A percentile compares a stretch with the other conserved stretches of the same genome.
Conservation (phyloP, 1,284 basidiomycete species). For the Rhodotorula sp. region DNA sequence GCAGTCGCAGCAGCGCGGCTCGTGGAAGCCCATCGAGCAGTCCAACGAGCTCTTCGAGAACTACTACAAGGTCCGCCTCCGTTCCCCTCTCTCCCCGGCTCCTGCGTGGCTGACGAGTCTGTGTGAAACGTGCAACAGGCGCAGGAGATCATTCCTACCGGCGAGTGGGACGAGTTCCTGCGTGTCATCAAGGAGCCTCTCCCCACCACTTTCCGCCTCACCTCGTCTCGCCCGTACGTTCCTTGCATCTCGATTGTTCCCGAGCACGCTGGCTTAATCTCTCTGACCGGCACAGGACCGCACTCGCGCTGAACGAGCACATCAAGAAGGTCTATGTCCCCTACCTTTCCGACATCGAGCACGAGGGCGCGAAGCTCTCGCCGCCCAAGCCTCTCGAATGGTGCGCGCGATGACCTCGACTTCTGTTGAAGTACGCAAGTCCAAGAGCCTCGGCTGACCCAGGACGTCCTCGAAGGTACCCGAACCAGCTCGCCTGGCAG, state of each 20-base stretch:
- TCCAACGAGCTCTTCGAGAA: constrained; percentile 57
- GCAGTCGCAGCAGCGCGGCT: constrained; percentile 8
- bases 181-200: constrained; percentile 60
- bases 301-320: constrained; percentile 68
- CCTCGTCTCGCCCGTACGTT: constrained; percentile 78
- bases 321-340: constrained; percentile 78
- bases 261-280: constrained; percentile 1
- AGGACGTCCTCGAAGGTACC: constrained; percentile 66
- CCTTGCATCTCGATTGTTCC: not conserved
- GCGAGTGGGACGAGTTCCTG: constrained; percentile 78
- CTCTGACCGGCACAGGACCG: constrained; percentile 58
- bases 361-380: constrained; percentile 72
- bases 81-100: constrained; percentile 22
- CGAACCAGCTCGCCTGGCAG: constrained; percentile 91
- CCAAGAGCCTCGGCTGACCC: too few species aligned
- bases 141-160: constrained; percentile 66
- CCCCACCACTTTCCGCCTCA: constrained; percentile 92
- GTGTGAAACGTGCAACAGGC: not conserved
- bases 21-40: constrained; percentile 23
- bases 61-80: constrained; percentile 62
- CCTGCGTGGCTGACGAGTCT: not conserved
- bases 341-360: constrained; percentile 68
- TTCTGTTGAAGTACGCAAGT: too few species aligned
- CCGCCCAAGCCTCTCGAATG: constrained; percentile 85
- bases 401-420: constrained; percentile 46